Evolutionary conservation across 768 basidiomycete species (phyloP), one percentile per base, ranked within the genome.

Genomic region (Lentinula aciculospora): DNA sequence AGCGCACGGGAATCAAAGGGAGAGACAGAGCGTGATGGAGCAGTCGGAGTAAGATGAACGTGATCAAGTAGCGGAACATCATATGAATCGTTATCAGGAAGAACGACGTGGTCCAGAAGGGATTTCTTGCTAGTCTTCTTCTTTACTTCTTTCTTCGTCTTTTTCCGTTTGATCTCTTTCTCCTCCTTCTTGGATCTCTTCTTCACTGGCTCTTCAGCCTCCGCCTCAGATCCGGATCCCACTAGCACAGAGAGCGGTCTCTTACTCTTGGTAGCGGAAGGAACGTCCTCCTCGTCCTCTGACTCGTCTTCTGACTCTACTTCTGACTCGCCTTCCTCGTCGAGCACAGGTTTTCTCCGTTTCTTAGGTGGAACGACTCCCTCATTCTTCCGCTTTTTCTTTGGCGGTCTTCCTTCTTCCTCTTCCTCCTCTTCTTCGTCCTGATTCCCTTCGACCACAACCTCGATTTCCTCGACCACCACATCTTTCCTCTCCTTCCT

Each of bases 281-380:
- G 17, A 27, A 32, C 15, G 23, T 21, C 32, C 27, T 53, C 51
- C 34, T 53, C 59, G 36, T 54, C 48, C 51, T 62, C 58, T 15
- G 58, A 59, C 34, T 53, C 59, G 36, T 54, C 48, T 47, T 62
- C 58, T 15, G 58, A 59, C 53, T 66, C 65, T 6, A 65, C 81
- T 63, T 87, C 88, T 5, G 80, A 82, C 73, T 86, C 71, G 37
- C 72, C 71, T 73, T 86, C 71, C 34, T 72, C 71, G 40, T 76
- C 76, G 31, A 69, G 62, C 36, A 77, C 67, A 60, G 71, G 73
- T 63, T 62, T 72, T 46, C 65, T 63, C 53, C 60, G 69, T 68
- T 79, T 79, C 72, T 77, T 84, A 66, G 76, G 73, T 67, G 76
- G 83, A 77, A 86, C 85, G 67, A 13, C 64, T 69, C 32, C n/a